These are phyloP conservation scores for Schizophyllum commune DNA, from an alignment of 1,284 basidiomycete species.

Conservation along the genomic window DNA sequence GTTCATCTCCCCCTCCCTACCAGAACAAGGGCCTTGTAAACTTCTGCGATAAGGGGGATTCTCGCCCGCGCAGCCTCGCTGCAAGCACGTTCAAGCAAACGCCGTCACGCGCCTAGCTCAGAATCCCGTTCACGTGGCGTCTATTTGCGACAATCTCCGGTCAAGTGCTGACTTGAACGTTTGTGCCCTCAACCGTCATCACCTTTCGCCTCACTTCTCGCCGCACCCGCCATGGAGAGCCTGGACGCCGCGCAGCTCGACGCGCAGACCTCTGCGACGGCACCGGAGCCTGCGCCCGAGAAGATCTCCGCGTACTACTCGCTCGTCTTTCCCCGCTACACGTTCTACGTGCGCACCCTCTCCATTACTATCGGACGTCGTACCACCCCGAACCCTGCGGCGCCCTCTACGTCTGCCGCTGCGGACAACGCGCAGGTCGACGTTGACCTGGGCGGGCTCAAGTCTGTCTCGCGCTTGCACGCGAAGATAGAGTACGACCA, in stretches of 20 bases:
- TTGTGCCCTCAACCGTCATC: not conserved
- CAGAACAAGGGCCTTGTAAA: not conserved
- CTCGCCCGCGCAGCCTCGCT: not conserved
- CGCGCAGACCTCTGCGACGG: conserved; percentile 8
- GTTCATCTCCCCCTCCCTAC: not conserved
- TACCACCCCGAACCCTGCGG: conserved; percentile 42
- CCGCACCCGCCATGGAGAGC: not conserved
- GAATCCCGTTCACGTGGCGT: not conserved
- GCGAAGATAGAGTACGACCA: conserved; percentile 92
- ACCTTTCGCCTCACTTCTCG: not conserved
- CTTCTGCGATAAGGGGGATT: not conserved
- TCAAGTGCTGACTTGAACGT: not conserved
- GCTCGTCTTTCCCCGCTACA: conserved; percentile 87
- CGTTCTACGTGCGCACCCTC: conserved; percentile 82
- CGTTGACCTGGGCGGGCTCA: conserved; percentile 93
- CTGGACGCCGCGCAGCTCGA: not conserved
- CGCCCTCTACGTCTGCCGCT: conserved; percentile 54
- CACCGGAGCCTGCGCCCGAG: conserved; percentile 37
- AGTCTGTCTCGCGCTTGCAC: conserved; percentile 94
- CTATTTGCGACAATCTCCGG: not conserved
- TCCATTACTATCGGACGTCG: conserved; percentile 74
- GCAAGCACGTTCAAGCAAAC: not conserved
- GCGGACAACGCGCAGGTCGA: conserved; percentile 66
- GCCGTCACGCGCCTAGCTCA: not conserved
- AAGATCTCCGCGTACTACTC: conserved; percentile 91